phyloP scores from a whole-genome alignment of 2,329 filamentous ascomycete genomes.

The Penicillium sp. region DNA sequence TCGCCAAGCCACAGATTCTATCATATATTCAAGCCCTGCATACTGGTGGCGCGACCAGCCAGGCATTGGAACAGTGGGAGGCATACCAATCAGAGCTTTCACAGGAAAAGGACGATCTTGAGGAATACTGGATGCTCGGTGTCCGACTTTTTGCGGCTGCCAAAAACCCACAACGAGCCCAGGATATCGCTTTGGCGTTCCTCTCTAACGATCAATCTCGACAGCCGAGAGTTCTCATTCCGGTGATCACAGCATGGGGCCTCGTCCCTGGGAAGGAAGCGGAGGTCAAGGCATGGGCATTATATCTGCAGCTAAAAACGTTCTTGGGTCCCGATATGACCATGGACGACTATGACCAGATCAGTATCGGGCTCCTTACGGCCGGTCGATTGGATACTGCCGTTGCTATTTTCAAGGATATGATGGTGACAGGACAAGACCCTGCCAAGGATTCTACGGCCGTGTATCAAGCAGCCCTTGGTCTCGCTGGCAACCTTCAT shows the following conservation, averaged over 20 bases:
- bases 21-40: slow-evolving; percentile 69
- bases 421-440: slow-evolving; percentile 68
- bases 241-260: slow-evolving; percentile 69
- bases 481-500: slow-evolving; percentile 42
- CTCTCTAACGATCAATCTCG: slow-evolving; percentile 45
- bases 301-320: slow-evolving; percentile 65
- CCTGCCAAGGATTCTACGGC: slow-evolving; percentile 45
- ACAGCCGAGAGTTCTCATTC: slow-evolving; percentile 50
- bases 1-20: slow-evolving; percentile 62
- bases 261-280: slow-evolving; percentile 50
- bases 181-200: slow-evolving; percentile 49
- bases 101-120: slow-evolving; percentile 36
- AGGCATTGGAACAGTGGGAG: slow-evolving; percentile 66
- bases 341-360: slow-evolving; percentile 73
- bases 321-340: slow-evolving; percentile 62
- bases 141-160: slow-evolving; percentile 52
- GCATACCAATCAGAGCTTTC: slow-evolving; percentile 57
- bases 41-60: slow-evolving; percentile 58
- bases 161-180: slow-evolving; percentile 49
- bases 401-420: slow-evolving; percentile 78
- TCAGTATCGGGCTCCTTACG: slow-evolving; percentile 70
- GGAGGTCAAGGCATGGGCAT: slow-evolving; percentile 63
- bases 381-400: slow-evolving; percentile 66
- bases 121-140: slow-evolving; percentile 50
- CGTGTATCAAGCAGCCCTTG: slow-evolving; percentile 46